Evolutionary conservation across 352 stramenopile genomes (phyloP).

Genomic region (Aphanomyces invadans): DNA sequence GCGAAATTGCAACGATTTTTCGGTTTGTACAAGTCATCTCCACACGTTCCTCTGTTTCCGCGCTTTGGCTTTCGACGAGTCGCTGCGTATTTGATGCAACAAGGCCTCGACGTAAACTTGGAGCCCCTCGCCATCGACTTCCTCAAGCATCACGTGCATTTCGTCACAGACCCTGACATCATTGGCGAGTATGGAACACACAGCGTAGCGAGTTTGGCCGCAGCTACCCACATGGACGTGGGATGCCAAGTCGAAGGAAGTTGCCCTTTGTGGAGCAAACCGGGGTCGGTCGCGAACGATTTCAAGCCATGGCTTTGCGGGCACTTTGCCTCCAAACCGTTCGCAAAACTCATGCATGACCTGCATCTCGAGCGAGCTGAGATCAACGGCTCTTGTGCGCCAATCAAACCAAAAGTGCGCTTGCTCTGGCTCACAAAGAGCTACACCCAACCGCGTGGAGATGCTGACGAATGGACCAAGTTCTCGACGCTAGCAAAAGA

Average conservation of each 20-base stretch:
- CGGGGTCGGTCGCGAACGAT: neutral
- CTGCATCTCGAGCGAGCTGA: neutral
- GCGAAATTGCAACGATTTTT: neutral
- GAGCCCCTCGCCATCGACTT: constrained; percentile 20
- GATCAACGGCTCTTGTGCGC: no score
- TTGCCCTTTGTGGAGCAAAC: neutral
- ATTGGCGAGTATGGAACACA: constrained; percentile 22
- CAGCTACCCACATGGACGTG: constrained; percentile 15
- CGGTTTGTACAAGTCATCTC: neutral
- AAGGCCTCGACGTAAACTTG: constrained; percentile 10
- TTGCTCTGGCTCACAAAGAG: constrained; percentile 24
- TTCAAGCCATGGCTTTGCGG: constrained; percentile 23
- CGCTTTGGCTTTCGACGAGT: constrained; percentile 7
- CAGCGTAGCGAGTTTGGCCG: constrained; percentile 6
- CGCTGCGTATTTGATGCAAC: neutral
- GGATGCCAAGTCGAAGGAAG: neutral
- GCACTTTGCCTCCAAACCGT: constrained; percentile 25
- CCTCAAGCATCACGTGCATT: constrained; percentile 6
- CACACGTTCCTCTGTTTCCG: constrained; percentile 2
- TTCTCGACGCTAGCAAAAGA: neutral
- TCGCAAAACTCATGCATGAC: constrained; percentile 12
- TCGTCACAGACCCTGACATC: constrained; percentile 6
- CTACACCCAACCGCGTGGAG: constrained; percentile 1
- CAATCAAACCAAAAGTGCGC: neutral
- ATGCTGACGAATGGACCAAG: constrained; percentile 10